Conservation (phyloP, 345 rosid species). For the Heritiera littoralis region DNA sequence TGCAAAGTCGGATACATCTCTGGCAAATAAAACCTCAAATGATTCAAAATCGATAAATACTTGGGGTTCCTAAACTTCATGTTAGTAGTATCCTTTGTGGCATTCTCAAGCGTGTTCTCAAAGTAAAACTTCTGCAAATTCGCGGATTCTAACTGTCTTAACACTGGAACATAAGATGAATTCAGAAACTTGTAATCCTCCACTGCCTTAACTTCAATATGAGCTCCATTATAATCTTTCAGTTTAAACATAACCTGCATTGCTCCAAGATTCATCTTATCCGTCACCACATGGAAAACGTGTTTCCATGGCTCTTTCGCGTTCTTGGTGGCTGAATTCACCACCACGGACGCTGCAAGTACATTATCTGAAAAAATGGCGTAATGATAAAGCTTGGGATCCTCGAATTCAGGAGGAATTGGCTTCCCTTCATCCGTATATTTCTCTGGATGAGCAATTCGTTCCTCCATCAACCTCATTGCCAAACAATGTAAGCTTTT, state of each 20-base stretch:
- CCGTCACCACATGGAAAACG: slow-evolving; percentile 91
- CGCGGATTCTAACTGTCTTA: slow-evolving; percentile 80
- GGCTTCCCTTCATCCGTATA: slow-evolving; percentile 75
- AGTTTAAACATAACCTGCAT: slow-evolving; percentile 98
- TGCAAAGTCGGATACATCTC: slow-evolving; percentile 92
- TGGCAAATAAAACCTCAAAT: slow-evolving; percentile 86
- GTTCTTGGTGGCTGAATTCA: slow-evolving; percentile 92
- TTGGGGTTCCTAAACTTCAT: slow-evolving; percentile 98
- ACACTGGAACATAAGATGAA: slow-evolving; percentile 89
- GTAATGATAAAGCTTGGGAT: slow-evolving; percentile 80
- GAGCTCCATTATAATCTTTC: slow-evolving; percentile 88
- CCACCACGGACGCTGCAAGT: slow-evolving; percentile 90
- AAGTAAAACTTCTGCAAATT: slow-evolving; percentile 90
- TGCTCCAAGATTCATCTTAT: slow-evolving; percentile 96
- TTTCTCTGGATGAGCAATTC: slow-evolving; percentile 81
- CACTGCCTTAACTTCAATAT: slow-evolving; percentile 89
- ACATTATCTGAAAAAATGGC: slow-evolving; percentile 91
- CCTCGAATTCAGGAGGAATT: slow-evolving; percentile 61
- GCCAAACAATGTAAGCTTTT: slow-evolving; percentile 88
- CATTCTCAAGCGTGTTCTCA: slow-evolving; percentile 90
- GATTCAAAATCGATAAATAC: slow-evolving; percentile 87
- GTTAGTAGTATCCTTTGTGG: slow-evolving; percentile 81
- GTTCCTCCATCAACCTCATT: slow-evolving; percentile 94
- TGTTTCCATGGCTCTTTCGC: slow-evolving; percentile 90
- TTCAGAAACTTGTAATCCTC: slow-evolving; percentile 89